A percentile compares a stretch with the other conserved stretches of the same genome.
phyloP scores from a whole-genome alignment of 2,329 filamentous ascomycete species.

The Lecanoromycetidae sp. region DNA sequence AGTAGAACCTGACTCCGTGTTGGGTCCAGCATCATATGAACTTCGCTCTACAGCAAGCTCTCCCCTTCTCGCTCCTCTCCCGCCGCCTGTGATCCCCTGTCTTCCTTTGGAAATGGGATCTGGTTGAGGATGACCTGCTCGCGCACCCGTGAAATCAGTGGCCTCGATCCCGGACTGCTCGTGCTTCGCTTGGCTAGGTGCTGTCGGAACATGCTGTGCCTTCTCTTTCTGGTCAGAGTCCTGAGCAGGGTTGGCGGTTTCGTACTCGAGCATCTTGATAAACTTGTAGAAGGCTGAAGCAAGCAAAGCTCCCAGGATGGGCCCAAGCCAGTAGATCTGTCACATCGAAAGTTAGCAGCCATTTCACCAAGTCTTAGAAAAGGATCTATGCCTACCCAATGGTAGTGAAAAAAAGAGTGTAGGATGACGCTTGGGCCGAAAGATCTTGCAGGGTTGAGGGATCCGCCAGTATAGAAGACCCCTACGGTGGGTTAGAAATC shows the following conservation, averaged over 20 bases:
- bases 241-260: conserved; percentile 38
- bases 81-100: no score
- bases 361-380: not conserved
- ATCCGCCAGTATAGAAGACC: conserved; percentile 37
- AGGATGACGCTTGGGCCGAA: conserved; percentile 37
- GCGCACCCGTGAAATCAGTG: no score
- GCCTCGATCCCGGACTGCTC: no score
- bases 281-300: conserved; percentile 39
- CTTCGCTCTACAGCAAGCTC: no score
- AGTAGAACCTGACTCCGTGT: no score
- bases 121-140: no score
- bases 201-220: conserved; percentile 10
- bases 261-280: conserved; percentile 34
- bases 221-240: conserved; percentile 39
- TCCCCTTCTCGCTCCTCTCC: no score
- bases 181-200: no score
- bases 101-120: no score
- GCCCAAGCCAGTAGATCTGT: conserved; percentile 39
- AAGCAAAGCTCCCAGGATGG: conserved; percentile 34
- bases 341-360: not conserved
- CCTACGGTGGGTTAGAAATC: no score
- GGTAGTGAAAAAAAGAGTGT: conserved; percentile 34
- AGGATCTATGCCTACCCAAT: conserved; percentile 24
- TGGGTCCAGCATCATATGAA: no score
- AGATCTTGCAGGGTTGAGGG: conserved; percentile 37